These are phyloP conservation scores for Pseudogymnoascus sp. DNA, from an alignment of 2,329 filamentous ascomycete genomes.

Conservation along the genomic window DNA sequence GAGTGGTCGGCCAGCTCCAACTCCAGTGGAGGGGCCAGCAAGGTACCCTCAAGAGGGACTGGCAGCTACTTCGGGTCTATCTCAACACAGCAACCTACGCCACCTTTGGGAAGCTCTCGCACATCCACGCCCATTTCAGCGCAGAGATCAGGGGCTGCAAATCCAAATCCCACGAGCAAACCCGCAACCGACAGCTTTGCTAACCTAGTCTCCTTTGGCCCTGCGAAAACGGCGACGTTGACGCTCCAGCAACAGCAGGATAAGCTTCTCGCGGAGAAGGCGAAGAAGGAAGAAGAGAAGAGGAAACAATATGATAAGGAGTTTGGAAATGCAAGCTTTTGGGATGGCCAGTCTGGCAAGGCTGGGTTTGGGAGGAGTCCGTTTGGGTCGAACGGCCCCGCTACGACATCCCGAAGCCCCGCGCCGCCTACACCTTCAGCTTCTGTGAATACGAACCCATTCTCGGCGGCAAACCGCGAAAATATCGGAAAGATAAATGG, in stretches of 20 bases:
- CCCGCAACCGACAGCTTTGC: slow-evolving; percentile 63
- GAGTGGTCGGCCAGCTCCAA: slow-evolving; percentile 43
- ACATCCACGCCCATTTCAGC: slow-evolving; percentile 45
- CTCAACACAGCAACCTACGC: slow-evolving; percentile 43
- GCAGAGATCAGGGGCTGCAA: slow-evolving; percentile 36
- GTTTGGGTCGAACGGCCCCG: slow-evolving; percentile 27
- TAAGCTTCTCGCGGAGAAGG: slow-evolving; percentile 55
- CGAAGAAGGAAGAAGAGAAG: slow-evolving; percentile 65
- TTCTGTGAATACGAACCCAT: slow-evolving; percentile 20
- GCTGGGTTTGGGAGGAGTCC: slow-evolving; percentile 26
- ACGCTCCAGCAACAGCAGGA: slow-evolving; percentile 71
- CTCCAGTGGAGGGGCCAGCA: slow-evolving; percentile 29
- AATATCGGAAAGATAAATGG: slow-evolving; percentile 11
- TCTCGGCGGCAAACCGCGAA: slow-evolving; percentile 26
- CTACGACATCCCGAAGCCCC: slow-evolving; percentile 39
- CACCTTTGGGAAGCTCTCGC: slow-evolving; percentile 39
- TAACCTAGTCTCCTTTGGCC: slow-evolving; percentile 58
- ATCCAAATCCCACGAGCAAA: slow-evolving; percentile 23
- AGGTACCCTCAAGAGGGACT: slow-evolving; percentile 36
- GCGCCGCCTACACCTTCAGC: slow-evolving; percentile 31
- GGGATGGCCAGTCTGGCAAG: slow-evolving; percentile 57
- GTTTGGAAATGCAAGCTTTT: slow-evolving; percentile 69
- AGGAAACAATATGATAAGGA: slow-evolving; percentile 63
- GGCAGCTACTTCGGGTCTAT: slow-evolving; percentile 32
- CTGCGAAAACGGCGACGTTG: slow-evolving; percentile 47